Base-by-base conservation (phyloP, 192 early-diverging fungal genomes). In the Dispira parvispora region DNA sequence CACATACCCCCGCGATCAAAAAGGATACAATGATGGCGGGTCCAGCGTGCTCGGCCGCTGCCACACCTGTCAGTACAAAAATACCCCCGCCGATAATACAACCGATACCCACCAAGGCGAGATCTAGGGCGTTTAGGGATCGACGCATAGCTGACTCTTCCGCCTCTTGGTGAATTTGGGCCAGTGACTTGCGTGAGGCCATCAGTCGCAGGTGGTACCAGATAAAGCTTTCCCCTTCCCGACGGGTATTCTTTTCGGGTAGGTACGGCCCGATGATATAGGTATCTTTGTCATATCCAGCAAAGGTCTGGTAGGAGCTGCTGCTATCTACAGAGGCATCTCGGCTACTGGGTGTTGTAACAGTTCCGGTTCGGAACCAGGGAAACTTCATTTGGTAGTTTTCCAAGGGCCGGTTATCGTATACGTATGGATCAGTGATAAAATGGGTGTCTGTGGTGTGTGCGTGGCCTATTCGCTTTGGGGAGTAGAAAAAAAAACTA, bases 21-120 rank as follows among this genome's bases (percentile, higher is more conserved):
- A 88, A 90, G 21, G 88, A 89, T 43, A 95, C 64, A 4, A 89
- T 82, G 12, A 95, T 72, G 6, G 86, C 87, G 0, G 92, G 92
- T 0, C 92, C 92, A 13, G 92, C 84, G 62, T 89, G 79, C 10
- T 80, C 70, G 0, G 71, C 77, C 21, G 92, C 92, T 1, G 88
- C 90, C 10, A 74, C 62, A n/a, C 83, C 83, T 16, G 82, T 82
- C 10, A 90, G 72, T 26, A 89, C 84, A 64, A 91, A 91, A 62
- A 89, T 91, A 44, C 88, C 88, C 2, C 83, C 84, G 28, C 88
- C 88, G 52, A 91, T 88, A 54, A 87, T 88, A 14, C 76, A 82
- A 14, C 87, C 88, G 23, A 91, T 69, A 23, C 87, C 86, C 50
- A 89, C 65, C 26, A 75, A 67, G 45, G 74, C 75, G 43, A 90